Conservation (phyloP, 2,329 filamentous ascomycete genomes). For the Microdochium trichocladiopsis region DNA sequence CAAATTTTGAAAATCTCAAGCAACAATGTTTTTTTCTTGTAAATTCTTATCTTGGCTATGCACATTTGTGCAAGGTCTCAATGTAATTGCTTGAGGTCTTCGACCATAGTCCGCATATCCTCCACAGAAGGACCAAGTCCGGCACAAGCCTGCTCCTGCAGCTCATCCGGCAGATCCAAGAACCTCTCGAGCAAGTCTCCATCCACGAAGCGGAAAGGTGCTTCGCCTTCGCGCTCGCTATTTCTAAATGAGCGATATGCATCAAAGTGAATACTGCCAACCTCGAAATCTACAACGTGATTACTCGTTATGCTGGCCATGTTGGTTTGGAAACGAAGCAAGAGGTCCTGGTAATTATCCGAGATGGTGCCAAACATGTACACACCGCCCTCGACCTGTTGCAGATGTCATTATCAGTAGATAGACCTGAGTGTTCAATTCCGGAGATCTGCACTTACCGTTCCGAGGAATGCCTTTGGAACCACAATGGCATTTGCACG, state of each 20-base stretch:
- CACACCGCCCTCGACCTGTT: slow-evolving; percentile 78
- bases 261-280: slow-evolving; percentile 67
- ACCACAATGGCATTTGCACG: slow-evolving; percentile 60
- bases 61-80: slow-evolving; percentile 19
- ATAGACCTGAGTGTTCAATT: background rate
- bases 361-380: slow-evolving; percentile 83
- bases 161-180: slow-evolving; percentile 58
- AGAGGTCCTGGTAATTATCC: slow-evolving; percentile 64
- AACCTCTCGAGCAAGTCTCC: slow-evolving; percentile 87
- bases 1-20: no score
- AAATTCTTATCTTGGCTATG: background rate
- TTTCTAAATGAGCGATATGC: slow-evolving; percentile 79
- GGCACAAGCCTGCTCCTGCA: slow-evolving; percentile 44
- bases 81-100: slow-evolving; percentile 57
- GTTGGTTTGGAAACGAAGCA: slow-evolving; percentile 71
- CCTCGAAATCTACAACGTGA: background rate
- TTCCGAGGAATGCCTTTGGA: slow-evolving; percentile 82
- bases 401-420: slow-evolving; percentile 10
- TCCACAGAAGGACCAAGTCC: slow-evolving; percentile 55
- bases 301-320: background rate
- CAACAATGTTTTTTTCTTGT: background rate
- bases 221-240: slow-evolving; percentile 60
- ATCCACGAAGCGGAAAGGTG: slow-evolving; percentile 83
- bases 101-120: slow-evolving; percentile 54
- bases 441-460: slow-evolving; percentile 47